Evolutionary conservation across 805 yeast genomes (phyloP).

Genomic region (Candida nemodendra): DNA sequence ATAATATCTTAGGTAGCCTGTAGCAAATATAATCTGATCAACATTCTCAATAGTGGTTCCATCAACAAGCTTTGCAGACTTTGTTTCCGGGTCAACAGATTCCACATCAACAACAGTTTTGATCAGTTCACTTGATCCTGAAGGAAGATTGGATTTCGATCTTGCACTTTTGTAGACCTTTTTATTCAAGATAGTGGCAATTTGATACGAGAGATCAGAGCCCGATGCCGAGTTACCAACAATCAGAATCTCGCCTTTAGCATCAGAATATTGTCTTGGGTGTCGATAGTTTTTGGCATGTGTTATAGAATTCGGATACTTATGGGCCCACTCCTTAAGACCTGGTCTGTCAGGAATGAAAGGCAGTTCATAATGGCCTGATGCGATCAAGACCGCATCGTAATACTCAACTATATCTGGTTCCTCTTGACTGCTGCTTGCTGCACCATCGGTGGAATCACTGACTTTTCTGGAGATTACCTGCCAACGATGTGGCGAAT

Average conservation of each 20-base stretch:
- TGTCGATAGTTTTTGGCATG: conserved; percentile 62
- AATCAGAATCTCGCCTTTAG: conserved; percentile 48
- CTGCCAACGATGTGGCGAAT: conserved; percentile 38
- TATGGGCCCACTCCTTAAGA: conserved; percentile 43
- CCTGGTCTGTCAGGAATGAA: conserved; percentile 58
- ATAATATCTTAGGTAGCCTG: conserved; percentile 65
- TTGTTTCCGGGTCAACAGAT: conserved; percentile 37
- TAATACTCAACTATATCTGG: conserved; percentile 39
- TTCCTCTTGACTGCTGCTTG: conserved; percentile 8
- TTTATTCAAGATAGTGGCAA: conserved; percentile 43
- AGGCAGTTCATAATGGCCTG: conserved; percentile 65
- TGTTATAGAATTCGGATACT: conserved; percentile 45
- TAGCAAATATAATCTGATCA: conserved; percentile 60
- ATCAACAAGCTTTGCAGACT: conserved; percentile 45
- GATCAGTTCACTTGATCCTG: conserved; percentile 42
- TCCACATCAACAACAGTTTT: conserved; percentile 44
- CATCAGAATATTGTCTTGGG: conserved; percentile 41
- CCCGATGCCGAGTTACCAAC: conserved; percentile 82
- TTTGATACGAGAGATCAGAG: conserved; percentile 64
- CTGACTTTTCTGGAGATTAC: conserved; percentile 37
- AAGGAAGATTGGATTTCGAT: conserved; percentile 43
- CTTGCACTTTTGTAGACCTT: conserved; percentile 51
- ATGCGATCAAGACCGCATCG: conserved; percentile 64
- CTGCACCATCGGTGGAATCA: conserved; percentile 35
- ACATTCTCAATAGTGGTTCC: conserved; percentile 46